These are phyloP conservation scores for Puya raimondii DNA, from an alignment of 176 grass and related monocot genomes.

Conservation along the genomic window DNA sequence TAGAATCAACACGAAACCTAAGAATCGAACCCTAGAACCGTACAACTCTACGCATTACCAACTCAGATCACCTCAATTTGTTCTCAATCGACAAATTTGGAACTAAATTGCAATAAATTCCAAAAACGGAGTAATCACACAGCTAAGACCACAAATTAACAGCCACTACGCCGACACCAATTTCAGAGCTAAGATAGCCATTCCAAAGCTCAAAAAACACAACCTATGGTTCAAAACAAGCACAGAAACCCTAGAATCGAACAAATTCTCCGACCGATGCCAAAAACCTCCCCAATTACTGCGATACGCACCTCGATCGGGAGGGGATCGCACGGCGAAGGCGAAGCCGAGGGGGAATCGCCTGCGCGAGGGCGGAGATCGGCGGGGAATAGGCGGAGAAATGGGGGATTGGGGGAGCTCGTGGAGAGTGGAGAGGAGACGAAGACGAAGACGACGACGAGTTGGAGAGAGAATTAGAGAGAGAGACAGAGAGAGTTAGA, in stretches of 20 bases:
- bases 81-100: neutral
- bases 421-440: neutral
- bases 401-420: constrained; percentile 5
- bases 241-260: neutral
- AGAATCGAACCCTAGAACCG: neutral
- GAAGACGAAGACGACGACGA: neutral
- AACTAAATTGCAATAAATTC: too few species aligned
- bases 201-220: neutral
- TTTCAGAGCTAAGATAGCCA: too few species aligned
- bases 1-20: neutral
- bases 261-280: neutral
- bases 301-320: constrained; percentile 21
- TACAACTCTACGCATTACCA: neutral
- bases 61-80: neutral
- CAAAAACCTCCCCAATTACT: constrained; percentile 15
- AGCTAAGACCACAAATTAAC: neutral
- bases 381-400: neutral
- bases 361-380: constrained; percentile 3
- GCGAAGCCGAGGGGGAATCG: neutral
- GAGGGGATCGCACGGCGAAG: constrained; percentile 3
- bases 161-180: neutral
- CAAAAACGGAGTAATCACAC: neutral
- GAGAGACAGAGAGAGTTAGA: neutral
- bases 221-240: neutral
- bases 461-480: neutral